phyloP scores from a whole-genome alignment of 768 basidiomycete genomes.

The Lactarius vividus region DNA sequence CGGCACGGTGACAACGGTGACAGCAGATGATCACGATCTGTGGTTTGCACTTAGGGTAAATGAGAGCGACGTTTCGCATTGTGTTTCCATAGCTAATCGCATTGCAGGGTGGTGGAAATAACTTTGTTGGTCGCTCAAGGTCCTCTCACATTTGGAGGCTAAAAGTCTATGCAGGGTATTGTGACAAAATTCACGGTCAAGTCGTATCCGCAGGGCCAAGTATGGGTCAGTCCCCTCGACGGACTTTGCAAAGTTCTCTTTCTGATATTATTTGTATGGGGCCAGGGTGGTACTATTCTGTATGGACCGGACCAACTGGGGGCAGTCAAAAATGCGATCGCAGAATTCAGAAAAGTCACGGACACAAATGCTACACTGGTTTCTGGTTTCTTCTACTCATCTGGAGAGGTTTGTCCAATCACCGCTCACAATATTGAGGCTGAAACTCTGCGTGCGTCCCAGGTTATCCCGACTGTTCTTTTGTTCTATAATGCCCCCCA shows the following conservation, averaged over 20 bases:
- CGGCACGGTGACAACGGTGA: conserved; percentile 26
- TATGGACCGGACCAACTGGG: background rate
- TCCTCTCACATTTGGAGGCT: background rate
- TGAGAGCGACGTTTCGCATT: no score
- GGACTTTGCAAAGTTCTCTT: background rate
- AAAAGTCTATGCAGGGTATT: conserved; percentile 12
- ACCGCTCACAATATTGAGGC: conserved; percentile 13
- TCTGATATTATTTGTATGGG: background rate
- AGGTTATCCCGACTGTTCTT: background rate
- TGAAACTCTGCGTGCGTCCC: conserved; percentile 38
- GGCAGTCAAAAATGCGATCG: conserved; percentile 16
- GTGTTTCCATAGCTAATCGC: no score
- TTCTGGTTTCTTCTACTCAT: background rate
- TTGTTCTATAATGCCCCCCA: conserved; percentile 55
- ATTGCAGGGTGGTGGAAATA: conserved; percentile 22
- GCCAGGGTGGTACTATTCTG: background rate
- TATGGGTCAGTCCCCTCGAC: conserved; percentile 15
- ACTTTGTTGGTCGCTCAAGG: conserved; percentile 10
- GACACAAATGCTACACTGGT: background rate
- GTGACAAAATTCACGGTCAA: conserved; percentile 23
- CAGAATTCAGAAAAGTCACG: background rate
- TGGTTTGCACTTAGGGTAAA: conserved; percentile 22
- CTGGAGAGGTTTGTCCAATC: conserved; percentile 38
- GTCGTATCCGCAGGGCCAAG: conserved; percentile 17
- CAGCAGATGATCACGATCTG: conserved; percentile 20